A percentile compares a stretch with the other conserved stretches of the same genome.
phyloP scores from a whole-genome alignment of 306 rosid species.

The Acacia melanoxylon region DNA sequence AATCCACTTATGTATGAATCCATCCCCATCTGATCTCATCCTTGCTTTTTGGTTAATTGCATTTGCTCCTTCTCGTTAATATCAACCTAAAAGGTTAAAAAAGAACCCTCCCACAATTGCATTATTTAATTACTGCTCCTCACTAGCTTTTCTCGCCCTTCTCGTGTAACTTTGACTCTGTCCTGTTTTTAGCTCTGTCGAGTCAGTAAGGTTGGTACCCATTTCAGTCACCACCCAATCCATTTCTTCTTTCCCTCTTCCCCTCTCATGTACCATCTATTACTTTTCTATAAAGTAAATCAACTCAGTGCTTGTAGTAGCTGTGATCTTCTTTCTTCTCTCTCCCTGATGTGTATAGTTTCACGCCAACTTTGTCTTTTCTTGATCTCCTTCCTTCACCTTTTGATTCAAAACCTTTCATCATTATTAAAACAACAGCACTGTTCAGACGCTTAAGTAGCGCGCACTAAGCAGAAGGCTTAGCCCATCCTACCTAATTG shows the following conservation, averaged over 20 bases:
- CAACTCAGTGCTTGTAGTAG: not conserved
- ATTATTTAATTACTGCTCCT: not conserved
- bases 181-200: not conserved
- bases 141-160: not conserved
- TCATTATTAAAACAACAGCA: not conserved
- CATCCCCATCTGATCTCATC: not conserved
- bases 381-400: not conserved
- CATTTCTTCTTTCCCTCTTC: not conserved
- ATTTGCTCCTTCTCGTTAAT: not conserved
- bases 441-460: not conserved
- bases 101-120: not conserved
- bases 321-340: not conserved
- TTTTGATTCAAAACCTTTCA: not conserved
- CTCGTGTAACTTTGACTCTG: constrained; percentile 39
- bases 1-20: not conserved
- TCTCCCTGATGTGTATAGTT: not conserved
- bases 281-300: constrained; percentile 7
- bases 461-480: not conserved
- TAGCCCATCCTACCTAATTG: constrained; percentile 1
- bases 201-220: not conserved
- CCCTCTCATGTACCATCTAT: not conserved
- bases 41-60: not conserved
- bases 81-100: constrained; percentile 14
- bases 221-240: not conserved
- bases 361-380: not conserved